Evolutionary conservation across 305 asterid species (phyloP).

Genomic region (Fraxinus xanthoxyloides): DNA sequence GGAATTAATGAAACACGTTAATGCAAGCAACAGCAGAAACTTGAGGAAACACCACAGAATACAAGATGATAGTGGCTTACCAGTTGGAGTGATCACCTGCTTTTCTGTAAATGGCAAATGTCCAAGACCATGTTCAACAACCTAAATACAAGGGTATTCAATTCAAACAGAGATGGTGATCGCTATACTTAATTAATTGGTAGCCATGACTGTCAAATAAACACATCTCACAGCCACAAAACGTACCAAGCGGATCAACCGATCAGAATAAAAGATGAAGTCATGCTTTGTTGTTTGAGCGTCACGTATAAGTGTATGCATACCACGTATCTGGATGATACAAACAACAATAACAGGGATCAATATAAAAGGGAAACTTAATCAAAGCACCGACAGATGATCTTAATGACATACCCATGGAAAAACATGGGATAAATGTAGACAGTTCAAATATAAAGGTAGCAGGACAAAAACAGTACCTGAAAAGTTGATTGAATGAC

Average conservation of each 20-base stretch:
- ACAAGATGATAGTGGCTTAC: constrained; percentile 45
- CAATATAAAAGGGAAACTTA: neutral
- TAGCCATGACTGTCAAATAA: constrained; percentile 12
- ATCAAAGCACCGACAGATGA: constrained; percentile 10
- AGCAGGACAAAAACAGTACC: constrained; percentile 44
- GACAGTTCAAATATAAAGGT: constrained; percentile 5
- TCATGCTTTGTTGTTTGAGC: constrained; percentile 65
- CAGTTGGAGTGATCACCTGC: constrained; percentile 97
- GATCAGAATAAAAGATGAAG: constrained; percentile 61
- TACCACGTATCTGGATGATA: constrained; percentile 61
- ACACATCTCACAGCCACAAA: constrained; percentile 15
- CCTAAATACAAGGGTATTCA: constrained; percentile 44
- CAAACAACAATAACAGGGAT: neutral
- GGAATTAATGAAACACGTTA: neutral
- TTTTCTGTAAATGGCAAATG: constrained; percentile 98
- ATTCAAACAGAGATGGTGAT: constrained; percentile 1
- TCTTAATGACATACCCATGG: neutral
- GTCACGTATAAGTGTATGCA: constrained; percentile 74
- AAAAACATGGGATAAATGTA: constrained; percentile 5
- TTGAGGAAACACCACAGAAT: constrained; percentile 4
- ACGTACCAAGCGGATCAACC: constrained; percentile 63
- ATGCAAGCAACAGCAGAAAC: constrained; percentile 8
- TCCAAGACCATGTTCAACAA: constrained; percentile 99
- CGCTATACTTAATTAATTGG: neutral
- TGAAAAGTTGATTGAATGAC: constrained; percentile 98